A percentile compares a stretch with the other conserved stretches of the same genome.
phyloP scores from a whole-genome alignment of 768 basidiomycete genomes.

The Austroboletus eburneus region DNA sequence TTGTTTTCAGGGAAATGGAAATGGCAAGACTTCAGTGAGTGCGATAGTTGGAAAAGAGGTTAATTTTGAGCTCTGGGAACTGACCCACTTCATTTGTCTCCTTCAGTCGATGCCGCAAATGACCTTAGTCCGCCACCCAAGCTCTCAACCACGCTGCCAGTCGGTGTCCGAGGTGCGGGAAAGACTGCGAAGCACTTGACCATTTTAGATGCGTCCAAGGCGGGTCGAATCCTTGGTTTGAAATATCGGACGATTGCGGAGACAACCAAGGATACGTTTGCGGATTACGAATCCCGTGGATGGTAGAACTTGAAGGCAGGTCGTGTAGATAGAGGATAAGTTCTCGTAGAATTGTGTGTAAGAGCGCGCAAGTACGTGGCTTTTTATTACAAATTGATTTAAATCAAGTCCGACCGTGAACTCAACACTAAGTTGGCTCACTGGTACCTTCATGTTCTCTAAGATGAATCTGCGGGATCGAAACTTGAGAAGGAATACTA shows the following conservation, averaged over 20 bases:
- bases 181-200: slow-evolving; percentile 20
- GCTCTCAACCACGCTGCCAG: background rate
- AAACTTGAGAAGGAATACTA: too few relatives aligned
- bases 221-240: slow-evolving; percentile 34
- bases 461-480: too few relatives aligned
- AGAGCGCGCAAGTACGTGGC: too few relatives aligned
- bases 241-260: slow-evolving; percentile 37
- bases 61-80: background rate
- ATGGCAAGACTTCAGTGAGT: slow-evolving; percentile 32
- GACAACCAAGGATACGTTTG: slow-evolving; percentile 37
- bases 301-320: too few relatives aligned
- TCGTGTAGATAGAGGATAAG: too few relatives aligned
- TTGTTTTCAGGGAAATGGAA: slow-evolving; percentile 29
- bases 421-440: too few relatives aligned
- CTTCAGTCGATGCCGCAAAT: slow-evolving; percentile 39
- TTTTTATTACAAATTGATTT: too few relatives aligned
- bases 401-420: too few relatives aligned
- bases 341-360: too few relatives aligned
- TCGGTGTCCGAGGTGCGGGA: background rate
- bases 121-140: slow-evolving; percentile 22
- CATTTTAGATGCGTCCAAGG: slow-evolving; percentile 35
- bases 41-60: background rate
- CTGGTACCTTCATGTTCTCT: too few relatives aligned
- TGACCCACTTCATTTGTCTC: background rate
- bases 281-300: slow-evolving; percentile 40